phyloP scores from a whole-genome alignment of 1,139 yeast genomes.

The Saccharomycopsis hybrid region DNA sequence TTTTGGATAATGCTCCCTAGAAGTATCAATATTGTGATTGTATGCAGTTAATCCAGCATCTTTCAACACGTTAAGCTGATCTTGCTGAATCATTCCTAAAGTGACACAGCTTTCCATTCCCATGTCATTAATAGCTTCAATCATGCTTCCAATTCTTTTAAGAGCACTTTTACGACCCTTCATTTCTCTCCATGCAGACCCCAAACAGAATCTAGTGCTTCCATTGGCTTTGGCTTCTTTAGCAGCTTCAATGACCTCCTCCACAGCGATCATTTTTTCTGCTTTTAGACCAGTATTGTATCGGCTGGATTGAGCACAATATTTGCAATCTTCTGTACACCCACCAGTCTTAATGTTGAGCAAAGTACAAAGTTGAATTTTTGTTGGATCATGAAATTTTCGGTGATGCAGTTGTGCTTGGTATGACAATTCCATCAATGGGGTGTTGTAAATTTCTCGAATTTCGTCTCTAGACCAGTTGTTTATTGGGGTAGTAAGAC shows the following conservation, averaged over 20 bases:
- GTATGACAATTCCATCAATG: slow-evolving; percentile 57
- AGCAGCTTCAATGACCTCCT: slow-evolving; percentile 59
- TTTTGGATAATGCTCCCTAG: slow-evolving; percentile 68
- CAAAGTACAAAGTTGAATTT: slow-evolving; percentile 70
- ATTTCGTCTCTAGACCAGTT: slow-evolving; percentile 60
- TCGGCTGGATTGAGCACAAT: slow-evolving; percentile 70
- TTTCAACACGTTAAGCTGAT: slow-evolving; percentile 53
- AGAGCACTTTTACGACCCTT: slow-evolving; percentile 66
- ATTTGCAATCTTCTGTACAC: slow-evolving; percentile 75
- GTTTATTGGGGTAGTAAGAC: slow-evolving; percentile 23
- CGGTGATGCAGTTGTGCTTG: slow-evolving; percentile 64
- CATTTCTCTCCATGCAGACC: slow-evolving; percentile 89
- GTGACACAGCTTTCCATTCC: slow-evolving; percentile 78
- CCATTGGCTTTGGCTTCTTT: slow-evolving; percentile 61
- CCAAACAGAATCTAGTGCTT: slow-evolving; percentile 76
- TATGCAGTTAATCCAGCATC: slow-evolving; percentile 76
- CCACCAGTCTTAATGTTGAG: slow-evolving; percentile 76
- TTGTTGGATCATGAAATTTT: slow-evolving; percentile 57
- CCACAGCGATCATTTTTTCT: slow-evolving; percentile 54
- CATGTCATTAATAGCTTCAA: slow-evolving; percentile 54
- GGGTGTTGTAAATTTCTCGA: slow-evolving; percentile 52
- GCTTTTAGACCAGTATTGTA: slow-evolving; percentile 67
- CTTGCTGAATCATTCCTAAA: slow-evolving; percentile 63
- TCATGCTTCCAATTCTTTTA: slow-evolving; percentile 60
- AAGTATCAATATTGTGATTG: slow-evolving; percentile 76